A percentile compares a stretch with the other conserved stretches of the same genome.
Evolutionary conservation across 2,329 filamentous ascomycete species (phyloP).

Genomic region (Graphilbum fragrans): DNA sequence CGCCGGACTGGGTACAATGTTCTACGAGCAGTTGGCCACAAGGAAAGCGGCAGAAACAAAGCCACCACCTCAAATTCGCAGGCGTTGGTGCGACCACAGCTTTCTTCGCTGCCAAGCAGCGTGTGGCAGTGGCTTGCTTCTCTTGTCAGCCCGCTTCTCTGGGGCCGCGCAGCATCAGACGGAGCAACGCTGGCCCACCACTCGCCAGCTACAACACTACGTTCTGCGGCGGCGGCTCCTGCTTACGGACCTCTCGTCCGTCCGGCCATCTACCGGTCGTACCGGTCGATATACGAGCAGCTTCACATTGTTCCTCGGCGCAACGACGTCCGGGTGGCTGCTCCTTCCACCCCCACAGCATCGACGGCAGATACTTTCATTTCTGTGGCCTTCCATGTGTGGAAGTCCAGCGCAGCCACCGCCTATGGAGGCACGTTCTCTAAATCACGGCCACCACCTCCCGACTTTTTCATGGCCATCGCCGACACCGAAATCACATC

Average conservation of each 20-base stretch:
- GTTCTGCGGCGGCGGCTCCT: conserved; percentile 12
- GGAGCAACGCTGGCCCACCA: no score
- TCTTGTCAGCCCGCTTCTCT: conserved; percentile 18
- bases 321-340: no score
- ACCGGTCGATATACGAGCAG: conserved; percentile 61
- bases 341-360: conserved; percentile 19
- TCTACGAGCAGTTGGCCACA: conserved; percentile 6
- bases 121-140: conserved; percentile 44
- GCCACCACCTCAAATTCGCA: no score
- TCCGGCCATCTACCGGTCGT: conserved; percentile 54
- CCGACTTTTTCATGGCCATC: conserved; percentile 78
- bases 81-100: neutral
- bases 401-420: conserved; percentile 1
- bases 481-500: conserved; percentile 60
- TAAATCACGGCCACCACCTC: conserved; percentile 64
- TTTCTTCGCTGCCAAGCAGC: conserved; percentile 8
- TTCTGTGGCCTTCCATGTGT: conserved; percentile 4
- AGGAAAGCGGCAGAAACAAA: neutral
- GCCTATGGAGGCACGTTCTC: conserved; percentile 45
- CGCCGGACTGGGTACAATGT: conserved; percentile 76
- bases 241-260: conserved; percentile 45
- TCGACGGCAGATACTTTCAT: conserved; percentile 37
- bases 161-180: neutral
- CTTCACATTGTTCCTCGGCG: conserved; percentile 64
- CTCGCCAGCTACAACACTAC: neutral